Base-by-base conservation (phyloP, 2,329 filamentous ascomycete species). In the Aspergillus spinulosporus region DNA sequence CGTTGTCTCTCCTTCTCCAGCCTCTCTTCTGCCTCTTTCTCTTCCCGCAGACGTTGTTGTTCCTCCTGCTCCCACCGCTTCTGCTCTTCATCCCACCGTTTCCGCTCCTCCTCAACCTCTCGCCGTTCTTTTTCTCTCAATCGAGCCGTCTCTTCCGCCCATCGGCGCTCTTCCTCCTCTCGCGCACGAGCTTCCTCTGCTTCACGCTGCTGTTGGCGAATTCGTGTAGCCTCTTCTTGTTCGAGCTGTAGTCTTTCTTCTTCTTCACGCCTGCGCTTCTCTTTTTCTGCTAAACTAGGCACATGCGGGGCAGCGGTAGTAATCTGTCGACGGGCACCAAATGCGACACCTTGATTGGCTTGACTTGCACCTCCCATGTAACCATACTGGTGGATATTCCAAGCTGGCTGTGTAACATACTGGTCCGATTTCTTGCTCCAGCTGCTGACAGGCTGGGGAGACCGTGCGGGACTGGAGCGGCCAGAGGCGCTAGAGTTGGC, bases 311-410 rank as follows among this genome's bases (percentile, higher is more conserved):
- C 82, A 11, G 90, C 84, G 65, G 83, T 91, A 6, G 92, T 97
- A 70, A 99, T 97, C 76, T 99, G 94, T 58, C 94, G 85, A 65
- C 92, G 85, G 14, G 88, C 90, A 54, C 94, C 94, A 74, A 97
- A 97, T 8, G 90, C 86, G 64, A 99, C 91, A 14, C 94, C 94
- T 59, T 97, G 86, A 66, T 96, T 97, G 2, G 91, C 93, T 72
- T 99, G 94, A 68, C 90, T 97, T 28, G 94, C 94, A 48, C 94
- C 94, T 56, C 94, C 94, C 88, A 97, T 94, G 74, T 97, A 99
- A 6, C 94, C 92, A 70, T 99, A 99, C 71, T 99, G 94, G 56
- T 92, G 89, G 65, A 97, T 97, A 71, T 97, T 99, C 94, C 94
- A 99, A 1, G 94, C 94, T 0, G 94, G 94, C 29, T 87, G 82